Percentiles rank a stretch among this genome's conserved stretches.
Evolutionary conservation across 1,284 basidiomycete species (phyloP).

Genomic region (Ceratobasidium sp.): DNA sequence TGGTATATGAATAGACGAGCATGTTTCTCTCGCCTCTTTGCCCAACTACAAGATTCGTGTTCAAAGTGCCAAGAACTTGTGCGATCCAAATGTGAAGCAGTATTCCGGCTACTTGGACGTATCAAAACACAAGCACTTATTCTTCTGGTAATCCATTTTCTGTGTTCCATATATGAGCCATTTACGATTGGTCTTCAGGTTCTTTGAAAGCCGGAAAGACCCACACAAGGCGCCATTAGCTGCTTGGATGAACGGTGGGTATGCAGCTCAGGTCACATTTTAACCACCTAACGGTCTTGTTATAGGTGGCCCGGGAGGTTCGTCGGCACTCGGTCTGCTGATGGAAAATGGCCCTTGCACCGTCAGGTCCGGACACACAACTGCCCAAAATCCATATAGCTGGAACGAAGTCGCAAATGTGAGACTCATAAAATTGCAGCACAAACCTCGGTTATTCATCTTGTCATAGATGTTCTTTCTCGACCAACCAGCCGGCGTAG

Average conservation of each 20-base stretch:
- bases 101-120: slow-evolving; percentile 33
- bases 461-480: slow-evolving; percentile 71
- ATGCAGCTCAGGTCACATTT: too few relatives aligned
- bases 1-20: slow-evolving; percentile 15
- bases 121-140: slow-evolving; percentile 27
- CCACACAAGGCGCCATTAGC: slow-evolving; percentile 37
- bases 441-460: too few relatives aligned
- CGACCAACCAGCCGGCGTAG: slow-evolving; percentile 79
- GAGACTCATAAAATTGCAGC: neutral
- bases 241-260: slow-evolving; percentile 40
- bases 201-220: slow-evolving; percentile 42
- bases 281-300: neutral
- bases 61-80: neutral
- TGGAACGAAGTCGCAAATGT: slow-evolving; percentile 43
- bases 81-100: slow-evolving; percentile 29
- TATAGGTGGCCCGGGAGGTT: slow-evolving; percentile 39
- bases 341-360: slow-evolving; percentile 70
- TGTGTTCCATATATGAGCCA: neutral
- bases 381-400: slow-evolving; percentile 64
- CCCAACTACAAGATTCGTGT: slow-evolving; percentile 23
- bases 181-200: neutral
- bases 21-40: slow-evolving; percentile 15
- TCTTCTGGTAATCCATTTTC: slow-evolving; percentile 17
- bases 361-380: slow-evolving; percentile 67
- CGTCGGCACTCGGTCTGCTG: slow-evolving; percentile 25